Base-by-base conservation (phyloP, 805 yeast species). In the Peterozyma xylosa region DNA sequence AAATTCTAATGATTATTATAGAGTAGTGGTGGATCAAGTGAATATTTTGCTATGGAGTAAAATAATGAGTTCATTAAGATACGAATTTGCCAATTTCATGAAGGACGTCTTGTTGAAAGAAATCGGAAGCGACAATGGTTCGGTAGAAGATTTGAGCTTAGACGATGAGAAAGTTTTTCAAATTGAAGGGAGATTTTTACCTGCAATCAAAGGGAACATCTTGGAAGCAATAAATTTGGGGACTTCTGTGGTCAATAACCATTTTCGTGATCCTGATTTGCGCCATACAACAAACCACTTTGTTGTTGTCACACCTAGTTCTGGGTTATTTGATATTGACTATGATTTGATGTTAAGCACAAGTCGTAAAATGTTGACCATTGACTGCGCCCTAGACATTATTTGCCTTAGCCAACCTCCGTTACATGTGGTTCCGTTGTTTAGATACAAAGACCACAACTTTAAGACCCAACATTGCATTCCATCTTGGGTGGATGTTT, bases 21-120 rank as follows among this genome's bases (percentile, higher is more conserved):
- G 97, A 41, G 95, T 93, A 27, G 99, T 91, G 1, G 97, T 91
- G 2, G 98, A 93, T 58, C 96, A 91, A 59, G 95, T 88, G 15
- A 86, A 82, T 54, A 86, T 89, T 38, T 73, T 82, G 27, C 81
- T 86, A 48, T 93, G 99, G 99, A 84, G 79, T 43, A 83, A 84
- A 50, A 90, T 93, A 45, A 89, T 93, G 97, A 85, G 86, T 17
- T 80, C 85, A 1, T 67, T 93, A 43, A 67, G 97, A 39, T 69
- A 77, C 29, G 99, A 93, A 58, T 93, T 93, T 63, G 80, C 89
- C 35, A 78, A 78, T 48, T 87, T 93, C 54, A 80, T 82, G 51
- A 68, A 81, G 48, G 95, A 87, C 49, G 80, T 91, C 17, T 65
- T 83, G 53, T 63, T 80, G 36, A 73, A 65, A 35, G 51, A 57